Conservation (phyloP, 2,329 filamentous ascomycete genomes). For the Aspergillus fructus region DNA sequence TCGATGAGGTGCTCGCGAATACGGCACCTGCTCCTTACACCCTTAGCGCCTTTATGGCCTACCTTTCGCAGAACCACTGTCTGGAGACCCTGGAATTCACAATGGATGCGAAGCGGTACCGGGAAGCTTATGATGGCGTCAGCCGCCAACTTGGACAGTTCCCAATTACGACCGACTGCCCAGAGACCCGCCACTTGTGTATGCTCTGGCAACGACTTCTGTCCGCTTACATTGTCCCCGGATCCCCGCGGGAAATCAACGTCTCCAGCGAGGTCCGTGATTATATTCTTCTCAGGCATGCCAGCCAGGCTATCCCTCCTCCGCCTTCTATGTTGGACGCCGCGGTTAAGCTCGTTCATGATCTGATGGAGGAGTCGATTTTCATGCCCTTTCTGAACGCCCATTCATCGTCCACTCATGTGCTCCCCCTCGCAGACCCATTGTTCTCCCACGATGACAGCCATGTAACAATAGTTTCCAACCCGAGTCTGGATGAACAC, state of each 20-base stretch:
- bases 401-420: slow-evolving; percentile 49
- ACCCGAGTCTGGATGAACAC: slow-evolving; percentile 30
- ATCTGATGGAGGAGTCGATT: slow-evolving; percentile 96
- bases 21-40: slow-evolving; percentile 85
- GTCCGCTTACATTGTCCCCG: slow-evolving; percentile 84
- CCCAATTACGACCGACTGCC: slow-evolving; percentile 51
- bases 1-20: slow-evolving; percentile 86
- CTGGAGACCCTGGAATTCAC: slow-evolving; percentile 96
- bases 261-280: slow-evolving; percentile 84
- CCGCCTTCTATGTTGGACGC: slow-evolving; percentile 76
- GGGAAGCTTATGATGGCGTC: slow-evolving; percentile 62
- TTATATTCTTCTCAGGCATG: slow-evolving; percentile 68
- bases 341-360: slow-evolving; percentile 84
- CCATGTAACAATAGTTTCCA: slow-evolving; percentile 33
- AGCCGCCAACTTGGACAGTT: slow-evolving; percentile 51
- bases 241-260: slow-evolving; percentile 84
- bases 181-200: slow-evolving; percentile 68
- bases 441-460: slow-evolving; percentile 39
- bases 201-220: slow-evolving; percentile 85
- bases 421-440: slow-evolving; percentile 47
- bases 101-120: slow-evolving; percentile 86
- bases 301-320: slow-evolving; percentile 59
- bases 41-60: slow-evolving; percentile 89
- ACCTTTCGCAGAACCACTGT: slow-evolving; percentile 94
- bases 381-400: slow-evolving; percentile 86